phyloP scores from a whole-genome alignment of 176 grass and related monocot genomes.

The Alopecurus myosuroides region DNA sequence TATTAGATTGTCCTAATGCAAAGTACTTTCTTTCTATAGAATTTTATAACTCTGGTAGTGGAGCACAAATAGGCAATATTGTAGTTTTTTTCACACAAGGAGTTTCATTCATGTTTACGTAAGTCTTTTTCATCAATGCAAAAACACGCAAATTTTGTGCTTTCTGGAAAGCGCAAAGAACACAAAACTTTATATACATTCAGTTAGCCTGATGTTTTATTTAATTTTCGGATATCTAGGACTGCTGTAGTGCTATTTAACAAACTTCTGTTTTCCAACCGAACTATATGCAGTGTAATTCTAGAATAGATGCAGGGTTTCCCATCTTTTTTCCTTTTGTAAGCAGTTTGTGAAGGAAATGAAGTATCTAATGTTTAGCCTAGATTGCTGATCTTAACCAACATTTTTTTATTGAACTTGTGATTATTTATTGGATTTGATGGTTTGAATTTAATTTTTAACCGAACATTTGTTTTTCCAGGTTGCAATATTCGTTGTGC shows the following conservation, averaged over 20 bases:
- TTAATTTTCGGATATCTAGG: not conserved
- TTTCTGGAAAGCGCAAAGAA: too few relatives aligned
- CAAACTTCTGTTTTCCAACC: not conserved
- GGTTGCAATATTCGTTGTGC: slow-evolving; percentile 91
- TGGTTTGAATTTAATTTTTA: slow-evolving; percentile 1
- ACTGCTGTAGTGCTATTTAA: not conserved
- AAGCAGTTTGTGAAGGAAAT: not conserved
- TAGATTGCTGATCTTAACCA: not conserved
- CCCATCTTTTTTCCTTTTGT: not conserved
- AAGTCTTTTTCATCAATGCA: not conserved
- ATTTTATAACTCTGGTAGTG: not conserved
- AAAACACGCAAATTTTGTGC: not conserved
- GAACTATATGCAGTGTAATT: slow-evolving; percentile 3
- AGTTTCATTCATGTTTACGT: not conserved
- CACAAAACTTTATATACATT: not conserved
- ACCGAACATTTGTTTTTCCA: slow-evolving; percentile 19
- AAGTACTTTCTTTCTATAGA: not conserved
- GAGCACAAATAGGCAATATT: not conserved
- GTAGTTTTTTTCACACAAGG: not conserved
- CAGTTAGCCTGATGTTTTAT: not conserved
- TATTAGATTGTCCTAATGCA: not conserved
- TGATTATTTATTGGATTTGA: not conserved
- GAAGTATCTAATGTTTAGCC: not conserved
- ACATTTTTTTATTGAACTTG: not conserved
- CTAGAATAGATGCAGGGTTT: not conserved